phyloP scores from a whole-genome alignment of 768 basidiomycete species.

The Pleurotus giganteus region DNA sequence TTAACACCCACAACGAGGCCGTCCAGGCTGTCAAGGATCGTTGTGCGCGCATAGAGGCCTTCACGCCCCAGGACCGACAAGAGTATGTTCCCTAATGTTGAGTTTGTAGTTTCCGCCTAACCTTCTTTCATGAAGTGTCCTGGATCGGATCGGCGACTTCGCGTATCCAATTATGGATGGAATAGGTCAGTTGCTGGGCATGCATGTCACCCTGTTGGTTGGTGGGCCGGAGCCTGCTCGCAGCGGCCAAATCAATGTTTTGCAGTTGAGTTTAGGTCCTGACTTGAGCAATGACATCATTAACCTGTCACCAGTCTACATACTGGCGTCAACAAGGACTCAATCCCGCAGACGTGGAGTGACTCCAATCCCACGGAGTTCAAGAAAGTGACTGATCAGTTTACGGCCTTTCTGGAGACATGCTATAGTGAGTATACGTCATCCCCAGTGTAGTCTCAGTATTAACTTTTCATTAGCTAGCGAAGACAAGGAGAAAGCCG shows the following conservation, averaged over 20 bases:
- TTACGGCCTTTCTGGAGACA: conserved; percentile 5
- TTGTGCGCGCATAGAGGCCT: not conserved
- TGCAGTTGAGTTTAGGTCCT: conserved; percentile 4
- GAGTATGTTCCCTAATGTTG: not conserved
- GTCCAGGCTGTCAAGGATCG: not conserved
- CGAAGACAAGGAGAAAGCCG: not conserved
- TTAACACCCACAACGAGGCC: not conserved
- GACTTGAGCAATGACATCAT: not conserved
- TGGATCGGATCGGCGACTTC: not conserved
- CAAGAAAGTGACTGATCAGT: conserved; percentile 1
- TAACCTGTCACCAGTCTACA: not conserved
- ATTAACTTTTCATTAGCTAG: not conserved
- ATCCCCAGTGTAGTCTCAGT: not conserved
- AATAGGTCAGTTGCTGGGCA: not conserved
- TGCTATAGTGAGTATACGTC: conserved; percentile 9
- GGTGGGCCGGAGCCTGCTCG: conserved; percentile 8
- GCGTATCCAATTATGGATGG: not conserved
- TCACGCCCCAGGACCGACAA: not conserved
- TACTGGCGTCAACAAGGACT: not conserved
- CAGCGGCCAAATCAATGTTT: conserved; percentile 7
- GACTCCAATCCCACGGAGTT: not conserved
- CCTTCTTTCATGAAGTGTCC: not conserved
- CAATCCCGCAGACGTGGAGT: not conserved
- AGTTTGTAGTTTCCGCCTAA: not conserved
- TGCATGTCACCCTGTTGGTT: conserved; percentile 10